These are phyloP conservation scores for Clathrospora elynae DNA, from an alignment of 2,329 filamentous ascomycete species.

Conservation along the genomic window DNA sequence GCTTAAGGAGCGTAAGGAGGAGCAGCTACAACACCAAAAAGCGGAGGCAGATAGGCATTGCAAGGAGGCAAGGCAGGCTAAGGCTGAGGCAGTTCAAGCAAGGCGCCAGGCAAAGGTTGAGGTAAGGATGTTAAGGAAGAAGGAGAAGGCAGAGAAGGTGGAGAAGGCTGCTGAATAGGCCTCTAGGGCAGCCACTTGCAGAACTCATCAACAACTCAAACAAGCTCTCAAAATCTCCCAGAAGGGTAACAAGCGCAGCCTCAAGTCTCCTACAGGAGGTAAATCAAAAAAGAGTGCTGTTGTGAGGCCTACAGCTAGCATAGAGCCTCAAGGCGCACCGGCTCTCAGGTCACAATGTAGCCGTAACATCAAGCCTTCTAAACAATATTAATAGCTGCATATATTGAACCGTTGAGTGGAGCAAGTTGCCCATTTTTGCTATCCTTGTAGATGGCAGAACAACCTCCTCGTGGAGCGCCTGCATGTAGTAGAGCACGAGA, in stretches of 20 bases:
- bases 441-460: too few relatives aligned
- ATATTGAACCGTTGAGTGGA: too few relatives aligned
- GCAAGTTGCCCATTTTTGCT: too few relatives aligned
- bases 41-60: too few relatives aligned
- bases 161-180: slow-evolving; percentile 1
- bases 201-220: neutral
- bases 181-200: neutral
- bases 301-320: neutral
- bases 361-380: too few relatives aligned
- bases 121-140: slow-evolving; percentile 1
- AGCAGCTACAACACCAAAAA: slow-evolving; percentile 1
- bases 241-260: slow-evolving; percentile 5
- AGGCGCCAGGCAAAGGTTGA: neutral
- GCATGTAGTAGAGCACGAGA: too few relatives aligned
- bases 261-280: slow-evolving; percentile 2
- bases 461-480: too few relatives aligned
- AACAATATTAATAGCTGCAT: too few relatives aligned
- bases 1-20: neutral
- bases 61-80: neutral
- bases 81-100: too few relatives aligned
- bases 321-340: too few relatives aligned
- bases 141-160: slow-evolving; percentile 1
- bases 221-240: slow-evolving; percentile 4
- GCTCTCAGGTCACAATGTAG: too few relatives aligned
- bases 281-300: neutral